Conservation (phyloP, 1,284 basidiomycete genomes). For the Apiotrichum gamsii region DNA sequence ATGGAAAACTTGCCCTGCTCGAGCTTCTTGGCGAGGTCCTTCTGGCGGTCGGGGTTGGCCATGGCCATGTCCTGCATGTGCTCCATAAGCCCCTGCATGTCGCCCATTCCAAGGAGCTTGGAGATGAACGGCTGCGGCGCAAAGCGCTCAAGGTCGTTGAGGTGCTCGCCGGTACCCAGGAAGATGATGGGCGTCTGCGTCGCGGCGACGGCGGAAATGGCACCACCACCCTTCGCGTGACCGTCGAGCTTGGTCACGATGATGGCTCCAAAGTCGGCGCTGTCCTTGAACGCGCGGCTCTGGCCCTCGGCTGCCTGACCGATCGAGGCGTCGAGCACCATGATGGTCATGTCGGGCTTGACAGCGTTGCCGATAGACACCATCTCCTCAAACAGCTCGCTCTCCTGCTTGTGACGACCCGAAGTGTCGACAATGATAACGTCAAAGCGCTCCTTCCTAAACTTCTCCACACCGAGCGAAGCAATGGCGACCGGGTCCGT, state of each 20-base stretch:
- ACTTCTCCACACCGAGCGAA: slow-evolving; percentile 88
- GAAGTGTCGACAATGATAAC: slow-evolving; percentile 99
- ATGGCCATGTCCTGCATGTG: slow-evolving; percentile 92
- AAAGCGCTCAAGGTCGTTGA: slow-evolving; percentile 93
- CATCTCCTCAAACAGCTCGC: slow-evolving; percentile 97
- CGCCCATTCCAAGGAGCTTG: slow-evolving; percentile 90
- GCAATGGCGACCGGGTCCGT: slow-evolving; percentile 96
- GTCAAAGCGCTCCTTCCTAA: slow-evolving; percentile 96
- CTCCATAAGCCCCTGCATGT: slow-evolving; percentile 94
- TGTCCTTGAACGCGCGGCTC: slow-evolving; percentile 94
- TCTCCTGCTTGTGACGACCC: slow-evolving; percentile 95
- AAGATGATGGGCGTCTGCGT: slow-evolving; percentile 99
- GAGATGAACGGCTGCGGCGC: slow-evolving; percentile 95
- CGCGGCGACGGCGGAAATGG: slow-evolving; percentile 90
- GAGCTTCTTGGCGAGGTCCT: slow-evolving; percentile 96
- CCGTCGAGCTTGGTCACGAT: slow-evolving; percentile 99
- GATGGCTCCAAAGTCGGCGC: slow-evolving; percentile 94
- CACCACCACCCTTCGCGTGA: slow-evolving; percentile 97
- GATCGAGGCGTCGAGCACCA: slow-evolving; percentile 71
- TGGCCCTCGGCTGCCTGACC: slow-evolving; percentile 98
- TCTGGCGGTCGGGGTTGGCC: slow-evolving; percentile 91
- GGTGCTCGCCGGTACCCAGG: slow-evolving; percentile 93
- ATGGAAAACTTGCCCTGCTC: slow-evolving; percentile 95
- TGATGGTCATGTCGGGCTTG: slow-evolving; percentile 85
- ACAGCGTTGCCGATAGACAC: slow-evolving; percentile 90